Evolutionary conservation across 164 flowering plant species (phyloP).

Genomic region (Hamamelis virginiana): DNA sequence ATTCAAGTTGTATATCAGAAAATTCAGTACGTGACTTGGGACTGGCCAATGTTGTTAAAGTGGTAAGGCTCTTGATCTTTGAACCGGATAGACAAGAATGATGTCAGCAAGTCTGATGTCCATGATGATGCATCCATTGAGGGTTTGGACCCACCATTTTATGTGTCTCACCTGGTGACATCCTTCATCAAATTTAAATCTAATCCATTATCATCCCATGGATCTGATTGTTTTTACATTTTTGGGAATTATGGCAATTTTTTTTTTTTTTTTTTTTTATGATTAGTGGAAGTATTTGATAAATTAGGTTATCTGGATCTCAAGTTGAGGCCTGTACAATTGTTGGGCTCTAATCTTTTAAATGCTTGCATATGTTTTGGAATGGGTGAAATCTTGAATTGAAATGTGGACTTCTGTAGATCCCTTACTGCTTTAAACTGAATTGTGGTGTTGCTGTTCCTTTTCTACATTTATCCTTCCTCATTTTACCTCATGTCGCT

Average conservation of each 20-base stretch:
- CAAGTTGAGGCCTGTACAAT: background rate
- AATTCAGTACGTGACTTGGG: slow-evolving; percentile 50
- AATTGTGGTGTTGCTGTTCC: background rate
- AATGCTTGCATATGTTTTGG: background rate
- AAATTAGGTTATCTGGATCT: background rate
- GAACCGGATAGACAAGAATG: background rate
- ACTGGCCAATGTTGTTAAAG: slow-evolving; percentile 32
- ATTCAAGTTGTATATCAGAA: slow-evolving; percentile 60
- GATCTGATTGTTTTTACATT: background rate
- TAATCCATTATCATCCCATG: too few species aligned
- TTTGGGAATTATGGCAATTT: background rate
- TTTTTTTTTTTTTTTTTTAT: slow-evolving; percentile 10
- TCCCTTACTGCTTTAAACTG: background rate
- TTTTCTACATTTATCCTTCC: background rate
- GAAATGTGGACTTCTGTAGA: too few species aligned
- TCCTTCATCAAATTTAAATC: slow-evolving; percentile 14
- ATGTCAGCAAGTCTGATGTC: background rate
- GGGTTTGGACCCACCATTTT: background rate
- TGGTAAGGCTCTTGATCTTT: slow-evolving; percentile 32
- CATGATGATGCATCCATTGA: background rate
- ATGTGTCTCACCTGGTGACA: slow-evolving; percentile 1
- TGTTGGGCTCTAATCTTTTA: background rate
- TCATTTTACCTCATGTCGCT: background rate
- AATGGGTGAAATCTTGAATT: too few species aligned
- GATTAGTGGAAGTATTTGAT: too few species aligned